Percentiles rank a stretch among this genome's conserved stretches.
These are phyloP conservation scores for Chaetomiaceae sp. DNA, from an alignment of 2,329 filamentous ascomycete species.

Conservation along the genomic window DNA sequence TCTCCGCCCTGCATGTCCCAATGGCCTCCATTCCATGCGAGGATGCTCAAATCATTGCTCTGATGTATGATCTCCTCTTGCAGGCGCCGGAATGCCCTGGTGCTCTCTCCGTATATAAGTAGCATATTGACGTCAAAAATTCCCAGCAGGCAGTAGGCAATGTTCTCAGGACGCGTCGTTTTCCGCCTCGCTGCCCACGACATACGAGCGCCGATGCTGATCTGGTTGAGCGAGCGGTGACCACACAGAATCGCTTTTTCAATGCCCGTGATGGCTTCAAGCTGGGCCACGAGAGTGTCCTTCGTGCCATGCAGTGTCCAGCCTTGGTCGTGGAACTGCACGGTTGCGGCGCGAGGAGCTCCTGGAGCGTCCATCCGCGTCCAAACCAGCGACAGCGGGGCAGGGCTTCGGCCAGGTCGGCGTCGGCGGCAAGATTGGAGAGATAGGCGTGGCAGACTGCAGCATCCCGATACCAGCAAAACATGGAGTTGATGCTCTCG, in stretches of 20 bases:
- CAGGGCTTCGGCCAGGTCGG: neutral
- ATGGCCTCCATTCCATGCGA: too few relatives aligned
- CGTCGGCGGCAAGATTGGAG: conserved; percentile 1
- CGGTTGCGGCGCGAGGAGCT: neutral
- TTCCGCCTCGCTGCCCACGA: conserved; percentile 5
- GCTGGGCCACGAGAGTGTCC: neutral
- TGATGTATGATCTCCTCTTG: conserved; percentile 16
- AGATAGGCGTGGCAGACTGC: conserved; percentile 8
- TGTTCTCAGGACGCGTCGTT: conserved; percentile 4
- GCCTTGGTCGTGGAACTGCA: conserved; percentile 2
- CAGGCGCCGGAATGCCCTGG: conserved; percentile 13
- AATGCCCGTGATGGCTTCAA: neutral
- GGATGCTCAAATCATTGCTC: conserved; percentile 10
- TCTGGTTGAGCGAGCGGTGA: neutral
- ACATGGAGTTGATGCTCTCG: conserved; percentile 12
- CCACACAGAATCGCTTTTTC: neutral
- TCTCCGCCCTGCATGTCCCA: too few relatives aligned
- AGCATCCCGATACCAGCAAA: neutral
- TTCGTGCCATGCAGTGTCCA: conserved; percentile 25
- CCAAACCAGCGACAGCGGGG: conserved; percentile 7
- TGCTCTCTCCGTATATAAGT: conserved; percentile 12
- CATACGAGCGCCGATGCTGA: conserved; percentile 6
- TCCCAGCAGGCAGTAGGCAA: conserved; percentile 8
- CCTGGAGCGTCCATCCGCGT: neutral
- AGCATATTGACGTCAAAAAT: conserved; percentile 11